Evolutionary conservation across 257 asterid species (phyloP).

Genomic region (Dorcoceras hygrometricum): DNA sequence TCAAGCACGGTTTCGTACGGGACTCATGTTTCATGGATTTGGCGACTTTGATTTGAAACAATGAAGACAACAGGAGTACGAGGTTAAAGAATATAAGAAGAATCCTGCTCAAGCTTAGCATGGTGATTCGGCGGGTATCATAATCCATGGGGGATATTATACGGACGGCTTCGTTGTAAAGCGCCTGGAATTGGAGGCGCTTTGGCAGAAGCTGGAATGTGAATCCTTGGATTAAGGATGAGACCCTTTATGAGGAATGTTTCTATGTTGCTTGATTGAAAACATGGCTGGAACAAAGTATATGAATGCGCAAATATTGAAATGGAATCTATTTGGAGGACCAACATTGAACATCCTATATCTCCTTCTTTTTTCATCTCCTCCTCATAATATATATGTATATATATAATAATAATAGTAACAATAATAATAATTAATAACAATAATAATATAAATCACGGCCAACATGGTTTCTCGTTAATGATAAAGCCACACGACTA

Average conservation of each 20-base stretch:
- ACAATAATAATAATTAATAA: too few relatives aligned
- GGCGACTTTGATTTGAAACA: constrained; percentile 19
- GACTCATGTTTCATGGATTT: constrained; percentile 1
- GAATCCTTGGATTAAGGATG: not conserved
- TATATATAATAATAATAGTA: too few relatives aligned
- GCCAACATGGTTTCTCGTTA: too few relatives aligned
- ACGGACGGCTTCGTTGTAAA: not conserved
- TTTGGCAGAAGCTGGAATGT: not conserved
- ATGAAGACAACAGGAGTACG: constrained; percentile 21
- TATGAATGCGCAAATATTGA: too few relatives aligned
- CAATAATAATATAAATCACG: too few relatives aligned
- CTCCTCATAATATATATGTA: not conserved
- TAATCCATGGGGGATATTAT: not conserved
- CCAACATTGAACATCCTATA: not conserved
- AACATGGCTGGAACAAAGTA: not conserved
- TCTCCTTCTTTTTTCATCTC: not conserved
- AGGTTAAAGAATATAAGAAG: constrained; percentile 25
- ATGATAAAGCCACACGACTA: too few relatives aligned
- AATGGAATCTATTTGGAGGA: not conserved
- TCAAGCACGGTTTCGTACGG: not conserved
- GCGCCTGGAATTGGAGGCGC: constrained; percentile 10
- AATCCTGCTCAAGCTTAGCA: constrained; percentile 24
- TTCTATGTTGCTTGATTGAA: not conserved
- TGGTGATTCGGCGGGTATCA: not conserved
- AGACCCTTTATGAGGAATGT: not conserved